phyloP scores from a whole-genome alignment of 2,329 filamentous ascomycete genomes.

The Penicillium freii region DNA sequence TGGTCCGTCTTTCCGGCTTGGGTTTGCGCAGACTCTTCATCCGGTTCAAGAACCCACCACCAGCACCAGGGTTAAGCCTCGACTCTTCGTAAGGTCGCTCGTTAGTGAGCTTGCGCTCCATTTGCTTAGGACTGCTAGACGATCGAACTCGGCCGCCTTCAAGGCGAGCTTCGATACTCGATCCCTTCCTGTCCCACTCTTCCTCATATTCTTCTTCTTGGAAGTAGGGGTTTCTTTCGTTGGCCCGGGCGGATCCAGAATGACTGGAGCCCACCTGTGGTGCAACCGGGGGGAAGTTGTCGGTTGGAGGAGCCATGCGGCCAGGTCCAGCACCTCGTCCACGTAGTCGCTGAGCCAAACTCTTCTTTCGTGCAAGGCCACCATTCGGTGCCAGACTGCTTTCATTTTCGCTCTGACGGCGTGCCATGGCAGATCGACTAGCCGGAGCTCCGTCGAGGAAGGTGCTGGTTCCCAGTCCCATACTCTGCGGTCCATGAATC shows the following conservation, averaged over 20 bases:
- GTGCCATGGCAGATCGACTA: conserved; percentile 73
- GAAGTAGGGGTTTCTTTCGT: conserved; percentile 75
- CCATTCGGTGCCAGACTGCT: conserved; percentile 50
- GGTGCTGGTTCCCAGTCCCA: conserved; percentile 88
- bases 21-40: conserved; percentile 74
- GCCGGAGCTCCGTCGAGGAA: conserved; percentile 94
- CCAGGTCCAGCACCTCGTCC: conserved; percentile 61
- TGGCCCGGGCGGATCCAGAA: conserved; percentile 34
- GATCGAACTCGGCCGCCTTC: conserved; percentile 43
- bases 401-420: conserved; percentile 68
- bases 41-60: conserved; percentile 69
- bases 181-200: conserved; percentile 64
- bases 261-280: conserved; percentile 30
- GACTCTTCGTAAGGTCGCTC: conserved; percentile 49
- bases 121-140: conserved; percentile 60
- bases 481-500: conserved; percentile 78
- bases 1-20: conserved; percentile 41
- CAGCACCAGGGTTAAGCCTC: conserved; percentile 47
- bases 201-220: conserved; percentile 74
- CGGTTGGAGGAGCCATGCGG: conserved; percentile 56
- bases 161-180: conserved; percentile 50
- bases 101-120: conserved; percentile 66
- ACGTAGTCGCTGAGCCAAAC: conserved; percentile 84
- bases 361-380: conserved; percentile 86
- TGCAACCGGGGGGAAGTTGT: conserved; percentile 35